A percentile compares a stretch with the other conserved stretches of the same genome.
Conservation (phyloP, 2,329 filamentous ascomycete genomes). For the Pseudocercospora cruenta region DNA sequence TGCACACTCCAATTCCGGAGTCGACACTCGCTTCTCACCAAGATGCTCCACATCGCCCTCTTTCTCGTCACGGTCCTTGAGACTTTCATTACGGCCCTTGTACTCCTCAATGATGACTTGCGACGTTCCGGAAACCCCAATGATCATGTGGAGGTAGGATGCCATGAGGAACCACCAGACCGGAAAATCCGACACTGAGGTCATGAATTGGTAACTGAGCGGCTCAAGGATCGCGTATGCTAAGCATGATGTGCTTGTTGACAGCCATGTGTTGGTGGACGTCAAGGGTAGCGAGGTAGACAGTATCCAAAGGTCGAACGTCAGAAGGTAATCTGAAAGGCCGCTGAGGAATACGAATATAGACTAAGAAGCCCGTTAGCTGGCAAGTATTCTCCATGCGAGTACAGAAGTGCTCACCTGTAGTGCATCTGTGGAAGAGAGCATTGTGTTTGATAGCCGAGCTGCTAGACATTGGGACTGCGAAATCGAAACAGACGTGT, state of each 20-base stretch:
- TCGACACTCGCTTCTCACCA: not conserved
- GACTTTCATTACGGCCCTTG: not conserved
- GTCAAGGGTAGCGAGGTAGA: not conserved
- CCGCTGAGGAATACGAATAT: not conserved
- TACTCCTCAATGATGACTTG: not conserved
- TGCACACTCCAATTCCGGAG: not conserved
- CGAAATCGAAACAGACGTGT: not conserved
- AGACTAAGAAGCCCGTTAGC: not conserved
- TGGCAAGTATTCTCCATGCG: not conserved
- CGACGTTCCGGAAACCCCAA: not conserved
- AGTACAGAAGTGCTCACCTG: not conserved
- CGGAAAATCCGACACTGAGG: slow-evolving; percentile 6
- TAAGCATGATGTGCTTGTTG: slow-evolving; percentile 3
- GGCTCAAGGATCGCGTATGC: slow-evolving; percentile 14
- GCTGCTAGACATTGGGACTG: not conserved
- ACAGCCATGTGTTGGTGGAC: not conserved
- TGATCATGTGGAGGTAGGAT: not conserved
- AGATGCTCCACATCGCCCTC: not conserved
- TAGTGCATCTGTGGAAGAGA: not conserved
- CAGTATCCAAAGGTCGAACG: not conserved
- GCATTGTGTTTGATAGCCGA: not conserved
- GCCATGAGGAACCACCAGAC: slow-evolving; percentile 14
- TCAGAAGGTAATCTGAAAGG: not conserved
- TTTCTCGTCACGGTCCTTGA: not conserved
- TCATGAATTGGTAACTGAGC: slow-evolving; percentile 10